These are phyloP conservation scores for Aureoboletus auriporus DNA, from an alignment of 768 basidiomycete species.

Conservation along the genomic window DNA sequence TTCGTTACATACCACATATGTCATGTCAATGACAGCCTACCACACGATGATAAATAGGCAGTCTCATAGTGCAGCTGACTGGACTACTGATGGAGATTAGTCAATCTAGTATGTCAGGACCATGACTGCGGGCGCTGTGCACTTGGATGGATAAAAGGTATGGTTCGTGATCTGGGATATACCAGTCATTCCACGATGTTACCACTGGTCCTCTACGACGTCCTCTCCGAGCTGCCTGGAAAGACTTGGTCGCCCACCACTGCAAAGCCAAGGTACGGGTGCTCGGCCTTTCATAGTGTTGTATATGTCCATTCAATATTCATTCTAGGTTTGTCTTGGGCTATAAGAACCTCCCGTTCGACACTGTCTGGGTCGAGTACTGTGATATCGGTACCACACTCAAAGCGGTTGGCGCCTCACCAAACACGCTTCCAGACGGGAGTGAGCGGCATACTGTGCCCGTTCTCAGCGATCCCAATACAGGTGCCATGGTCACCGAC, in stretches of 20 bases:
- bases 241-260: constrained; percentile 35
- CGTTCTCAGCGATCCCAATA: too few relatives aligned
- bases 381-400: constrained; percentile 21
- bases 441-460: constrained; percentile 9
- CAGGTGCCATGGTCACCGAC: too few relatives aligned
- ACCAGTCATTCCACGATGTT: constrained; percentile 14
- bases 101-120: too few relatives aligned
- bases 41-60: too few relatives aligned
- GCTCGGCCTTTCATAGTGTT: background rate
- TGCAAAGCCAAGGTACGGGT: constrained; percentile 33
- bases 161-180: too few relatives aligned
- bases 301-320: background rate
- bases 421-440: constrained; percentile 15
- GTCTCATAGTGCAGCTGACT: too few relatives aligned
- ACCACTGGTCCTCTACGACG: constrained; percentile 22
- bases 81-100: too few relatives aligned
- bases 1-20: too few relatives aligned
- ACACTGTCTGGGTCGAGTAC: constrained; percentile 33
- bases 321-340: too few relatives aligned
- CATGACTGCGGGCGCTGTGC: too few relatives aligned
- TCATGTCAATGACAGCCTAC: too few relatives aligned
- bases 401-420: constrained; percentile 22
- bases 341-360: constrained; percentile 32
- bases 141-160: constrained; percentile 1
- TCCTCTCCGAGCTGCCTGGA: constrained; percentile 15